These are phyloP conservation scores for Thraustochytrium sp. DNA, from an alignment of 352 stramenopile species.

Conservation along the genomic window DNA sequence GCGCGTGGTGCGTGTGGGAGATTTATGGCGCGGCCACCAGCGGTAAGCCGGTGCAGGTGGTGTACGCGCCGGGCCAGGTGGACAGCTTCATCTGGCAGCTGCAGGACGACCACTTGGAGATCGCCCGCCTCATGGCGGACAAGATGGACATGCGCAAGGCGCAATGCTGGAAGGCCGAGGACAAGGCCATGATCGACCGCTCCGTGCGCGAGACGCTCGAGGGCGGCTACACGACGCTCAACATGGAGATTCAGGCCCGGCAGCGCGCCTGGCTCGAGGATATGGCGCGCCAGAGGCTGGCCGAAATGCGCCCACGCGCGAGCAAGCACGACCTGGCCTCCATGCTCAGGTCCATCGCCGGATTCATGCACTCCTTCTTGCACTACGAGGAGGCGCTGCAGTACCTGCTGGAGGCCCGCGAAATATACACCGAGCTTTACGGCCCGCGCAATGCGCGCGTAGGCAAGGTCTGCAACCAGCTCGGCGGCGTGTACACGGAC, in stretches of 20 bases:
- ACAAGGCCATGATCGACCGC: background rate
- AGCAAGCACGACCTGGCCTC: too few species aligned
- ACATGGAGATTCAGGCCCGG: background rate
- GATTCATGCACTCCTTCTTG: too few species aligned
- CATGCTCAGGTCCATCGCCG: too few species aligned
- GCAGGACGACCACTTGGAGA: background rate
- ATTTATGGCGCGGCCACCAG: background rate
- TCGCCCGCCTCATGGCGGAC: background rate
- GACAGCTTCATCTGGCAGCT: background rate
- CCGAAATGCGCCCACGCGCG: too few species aligned
- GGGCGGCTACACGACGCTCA: background rate
- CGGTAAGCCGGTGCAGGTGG: background rate
- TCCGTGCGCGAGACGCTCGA: background rate
- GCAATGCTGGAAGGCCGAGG: background rate
- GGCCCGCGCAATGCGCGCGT: too few species aligned
- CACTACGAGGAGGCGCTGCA: too few species aligned
- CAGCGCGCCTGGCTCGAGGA: background rate
- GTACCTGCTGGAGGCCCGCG: too few species aligned
- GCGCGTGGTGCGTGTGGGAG: slow-evolving; percentile 40
- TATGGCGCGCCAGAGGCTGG: background rate
- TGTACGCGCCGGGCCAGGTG: background rate
- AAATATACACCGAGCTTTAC: too few species aligned
- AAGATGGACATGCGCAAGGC: background rate
- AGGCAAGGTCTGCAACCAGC: too few species aligned
- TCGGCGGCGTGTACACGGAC: too few species aligned